phyloP scores from a whole-genome alignment of 2,329 filamentous ascomycete species.

The Fusarium armeniacum region DNA sequence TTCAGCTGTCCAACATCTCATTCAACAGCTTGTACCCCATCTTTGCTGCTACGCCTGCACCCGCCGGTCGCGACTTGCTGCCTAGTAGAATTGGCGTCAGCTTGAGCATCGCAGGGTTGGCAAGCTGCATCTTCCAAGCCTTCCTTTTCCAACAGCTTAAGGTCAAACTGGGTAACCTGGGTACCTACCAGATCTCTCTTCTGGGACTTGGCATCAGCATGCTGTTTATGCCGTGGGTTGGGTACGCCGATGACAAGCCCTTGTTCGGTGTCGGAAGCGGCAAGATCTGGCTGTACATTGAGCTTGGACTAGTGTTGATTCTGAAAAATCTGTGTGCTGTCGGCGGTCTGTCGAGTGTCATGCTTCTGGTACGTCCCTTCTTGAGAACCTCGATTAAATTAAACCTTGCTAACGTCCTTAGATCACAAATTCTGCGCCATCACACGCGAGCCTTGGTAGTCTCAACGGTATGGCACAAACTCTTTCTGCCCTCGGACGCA shows the following conservation, averaged over 20 bases:
- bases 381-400: too few relatives aligned
- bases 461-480: conserved; percentile 96
- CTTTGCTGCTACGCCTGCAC: conserved; percentile 81
- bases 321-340: conserved; percentile 93
- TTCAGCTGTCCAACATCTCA: conserved; percentile 92
- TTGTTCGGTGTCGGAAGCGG: conserved; percentile 72
- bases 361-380: conserved; percentile 76
- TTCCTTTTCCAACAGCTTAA: conserved; percentile 85
- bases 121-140: conserved; percentile 92
- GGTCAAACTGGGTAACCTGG: conserved; percentile 84
- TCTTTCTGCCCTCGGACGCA: conserved; percentile 89
- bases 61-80: conserved; percentile 80
- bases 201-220: conserved; percentile 87
- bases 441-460: conserved; percentile 86
- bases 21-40: conserved; percentile 97
- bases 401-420: conserved; percentile 52
- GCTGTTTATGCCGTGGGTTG: conserved; percentile 89
- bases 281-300: conserved; percentile 79
- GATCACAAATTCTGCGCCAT: conserved; percentile 95
- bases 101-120: conserved; percentile 84
- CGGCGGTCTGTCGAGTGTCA: conserved; percentile 88
- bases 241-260: conserved; percentile 75
- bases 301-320: conserved; percentile 84
- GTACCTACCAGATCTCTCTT: conserved; percentile 83
- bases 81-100: conserved; percentile 88